Evolutionary conservation across 495 filamentous ascomycete genomes (phyloP).

Genomic region (Pseudoneurospora amorphoporcata): DNA sequence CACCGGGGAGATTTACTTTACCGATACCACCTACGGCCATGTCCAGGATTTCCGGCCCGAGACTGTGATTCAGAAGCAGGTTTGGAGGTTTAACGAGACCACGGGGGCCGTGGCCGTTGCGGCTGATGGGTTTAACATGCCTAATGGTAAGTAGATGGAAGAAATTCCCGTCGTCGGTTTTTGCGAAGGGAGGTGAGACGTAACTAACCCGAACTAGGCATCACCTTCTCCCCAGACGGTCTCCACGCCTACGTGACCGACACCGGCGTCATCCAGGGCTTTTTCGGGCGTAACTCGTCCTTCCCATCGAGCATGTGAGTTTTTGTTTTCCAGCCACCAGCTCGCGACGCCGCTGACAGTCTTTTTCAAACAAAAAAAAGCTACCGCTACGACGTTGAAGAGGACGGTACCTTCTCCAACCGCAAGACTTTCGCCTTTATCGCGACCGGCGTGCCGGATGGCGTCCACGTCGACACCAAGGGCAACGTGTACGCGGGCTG

Average conservation of each 20-base stretch:
- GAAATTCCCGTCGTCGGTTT: neutral
- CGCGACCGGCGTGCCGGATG: conserved; percentile 46
- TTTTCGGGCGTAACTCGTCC: conserved; percentile 27
- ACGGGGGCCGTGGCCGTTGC: conserved; percentile 40
- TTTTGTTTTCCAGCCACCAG: neutral
- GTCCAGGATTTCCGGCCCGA: conserved; percentile 46
- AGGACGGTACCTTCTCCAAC: conserved; percentile 32
- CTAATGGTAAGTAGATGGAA: conserved; percentile 34
- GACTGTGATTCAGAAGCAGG: conserved; percentile 43
- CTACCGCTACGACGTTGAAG: conserved; percentile 30
- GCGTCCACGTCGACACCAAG: conserved; percentile 46
- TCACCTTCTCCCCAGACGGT: conserved; percentile 46
- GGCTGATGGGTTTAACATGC: conserved; percentile 45
- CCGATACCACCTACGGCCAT: conserved; percentile 51
- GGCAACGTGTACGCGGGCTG: conserved; percentile 52
- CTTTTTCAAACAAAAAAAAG: conserved; percentile 4
- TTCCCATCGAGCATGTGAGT: conserved; percentile 31
- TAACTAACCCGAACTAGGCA: conserved; percentile 20
- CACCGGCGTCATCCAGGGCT: conserved; percentile 36
- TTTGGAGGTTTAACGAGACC: conserved; percentile 42
- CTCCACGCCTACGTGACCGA: conserved; percentile 45
- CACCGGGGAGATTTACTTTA: conserved; percentile 53
- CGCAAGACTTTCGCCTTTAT: conserved; percentile 49
- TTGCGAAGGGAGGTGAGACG: neutral
- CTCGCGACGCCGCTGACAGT: too few species aligned